phyloP scores from a whole-genome alignment of 257 asterid genomes.

The Gentiana macrophylla region DNA sequence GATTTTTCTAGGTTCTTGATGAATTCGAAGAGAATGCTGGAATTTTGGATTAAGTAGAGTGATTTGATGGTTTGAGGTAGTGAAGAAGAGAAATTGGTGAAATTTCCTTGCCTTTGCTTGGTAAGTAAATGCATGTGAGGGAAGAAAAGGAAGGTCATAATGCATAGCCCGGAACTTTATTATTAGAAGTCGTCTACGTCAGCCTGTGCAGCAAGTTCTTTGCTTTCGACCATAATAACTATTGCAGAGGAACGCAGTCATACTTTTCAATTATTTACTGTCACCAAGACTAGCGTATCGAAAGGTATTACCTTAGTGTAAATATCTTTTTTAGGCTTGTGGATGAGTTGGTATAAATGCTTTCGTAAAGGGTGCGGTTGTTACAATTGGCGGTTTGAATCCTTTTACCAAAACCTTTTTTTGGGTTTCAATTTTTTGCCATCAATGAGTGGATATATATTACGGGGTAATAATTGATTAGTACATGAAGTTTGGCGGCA shows the following conservation, averaged over 20 bases:
- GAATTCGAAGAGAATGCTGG: neutral
- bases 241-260: neutral
- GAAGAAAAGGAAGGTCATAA: slow-evolving; percentile 2
- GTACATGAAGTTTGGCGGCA: too few relatives aligned
- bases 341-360: too few relatives aligned
- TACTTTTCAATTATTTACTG: neutral
- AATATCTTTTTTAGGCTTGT: neutral
- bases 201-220: neutral
- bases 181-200: neutral
- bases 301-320: neutral
- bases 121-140: slow-evolving; percentile 2
- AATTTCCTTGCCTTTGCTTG: neutral
- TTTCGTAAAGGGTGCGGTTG: too few relatives aligned
- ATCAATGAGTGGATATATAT: too few relatives aligned
- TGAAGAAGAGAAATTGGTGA: slow-evolving; percentile 4
- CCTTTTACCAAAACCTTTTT: too few relatives aligned
- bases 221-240: neutral
- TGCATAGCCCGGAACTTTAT: neutral
- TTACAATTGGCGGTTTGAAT: too few relatives aligned
- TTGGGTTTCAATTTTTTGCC: too few relatives aligned
- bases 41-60: neutral
- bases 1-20: neutral
- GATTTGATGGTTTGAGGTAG: slow-evolving; percentile 2
- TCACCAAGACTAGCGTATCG: neutral
- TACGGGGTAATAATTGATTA: too few relatives aligned